phyloP scores from a whole-genome alignment of 768 basidiomycete genomes.

The Psilocybe sp. region DNA sequence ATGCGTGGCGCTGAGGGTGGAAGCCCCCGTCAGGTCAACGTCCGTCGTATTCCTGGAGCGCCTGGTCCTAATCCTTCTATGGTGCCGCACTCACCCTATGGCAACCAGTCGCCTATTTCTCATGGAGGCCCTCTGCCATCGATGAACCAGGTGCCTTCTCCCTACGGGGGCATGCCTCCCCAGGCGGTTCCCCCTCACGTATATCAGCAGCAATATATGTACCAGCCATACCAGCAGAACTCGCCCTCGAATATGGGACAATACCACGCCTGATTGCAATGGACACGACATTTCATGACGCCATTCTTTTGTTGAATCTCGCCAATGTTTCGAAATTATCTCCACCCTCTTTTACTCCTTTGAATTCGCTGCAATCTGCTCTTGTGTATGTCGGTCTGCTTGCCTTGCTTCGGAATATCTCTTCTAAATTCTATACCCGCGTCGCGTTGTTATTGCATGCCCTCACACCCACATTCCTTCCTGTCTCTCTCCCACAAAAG shows the following conservation, averaged over 20 bases:
- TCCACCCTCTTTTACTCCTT: constrained; percentile 24
- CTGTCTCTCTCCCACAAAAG: constrained; percentile 18
- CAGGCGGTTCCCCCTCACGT: constrained; percentile 63
- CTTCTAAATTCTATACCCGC: constrained; percentile 32
- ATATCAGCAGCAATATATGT: constrained; percentile 76
- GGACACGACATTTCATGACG: constrained; percentile 44
- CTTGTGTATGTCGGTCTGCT: constrained; percentile 32
- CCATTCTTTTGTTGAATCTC: constrained; percentile 29
- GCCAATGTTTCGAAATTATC: constrained; percentile 20
- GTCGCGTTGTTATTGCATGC: constrained; percentile 27
- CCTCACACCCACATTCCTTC: constrained; percentile 27
- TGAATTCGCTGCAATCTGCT: constrained; percentile 22
- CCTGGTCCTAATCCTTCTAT: constrained; percentile 51
- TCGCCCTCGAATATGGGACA: constrained; percentile 71
- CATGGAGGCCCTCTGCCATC: constrained; percentile 57
- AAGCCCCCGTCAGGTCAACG: constrained; percentile 42
- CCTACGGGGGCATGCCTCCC: constrained; percentile 59
- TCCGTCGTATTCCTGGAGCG: constrained; percentile 46
- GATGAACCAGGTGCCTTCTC: constrained; percentile 64
- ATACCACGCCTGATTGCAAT: constrained; percentile 57
- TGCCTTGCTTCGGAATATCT: constrained; percentile 29
- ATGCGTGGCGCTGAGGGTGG: constrained; percentile 42
- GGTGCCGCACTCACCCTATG: constrained; percentile 46
- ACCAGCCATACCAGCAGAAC: constrained; percentile 78
- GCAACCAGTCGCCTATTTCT: constrained; percentile 55